A percentile compares a stretch with the other conserved stretches of the same genome.
Evolutionary conservation across 2,329 filamentous ascomycete genomes (phyloP).

Genomic region (Monosporascus sp.): DNA sequence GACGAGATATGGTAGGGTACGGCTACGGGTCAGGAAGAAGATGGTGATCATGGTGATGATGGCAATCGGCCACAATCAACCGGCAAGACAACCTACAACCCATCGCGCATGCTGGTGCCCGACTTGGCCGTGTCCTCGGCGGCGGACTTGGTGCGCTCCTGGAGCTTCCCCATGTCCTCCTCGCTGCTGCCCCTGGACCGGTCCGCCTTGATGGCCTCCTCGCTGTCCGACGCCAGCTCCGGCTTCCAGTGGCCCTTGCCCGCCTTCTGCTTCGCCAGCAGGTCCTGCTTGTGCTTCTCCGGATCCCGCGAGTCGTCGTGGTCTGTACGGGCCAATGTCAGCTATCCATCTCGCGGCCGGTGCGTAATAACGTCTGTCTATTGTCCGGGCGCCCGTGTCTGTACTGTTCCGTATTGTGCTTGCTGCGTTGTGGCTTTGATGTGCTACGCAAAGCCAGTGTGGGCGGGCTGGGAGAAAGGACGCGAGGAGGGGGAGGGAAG

Average conservation of each 20-base stretch:
- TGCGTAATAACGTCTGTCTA: too few species aligned
- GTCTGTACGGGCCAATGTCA: constrained; percentile 21
- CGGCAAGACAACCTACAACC: constrained; percentile 25
- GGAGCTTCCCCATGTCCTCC: constrained; percentile 43
- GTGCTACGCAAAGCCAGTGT: too few species aligned
- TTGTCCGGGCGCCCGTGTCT: neutral
- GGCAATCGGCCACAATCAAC: neutral
- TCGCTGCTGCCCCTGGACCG: constrained; percentile 34
- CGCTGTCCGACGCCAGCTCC: constrained; percentile 71
- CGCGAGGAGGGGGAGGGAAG: neutral
- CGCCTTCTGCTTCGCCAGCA: constrained; percentile 60
- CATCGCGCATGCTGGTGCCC: constrained; percentile 44
- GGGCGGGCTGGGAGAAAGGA: neutral
- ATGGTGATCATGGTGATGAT: too few species aligned
- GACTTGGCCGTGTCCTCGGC: constrained; percentile 44
- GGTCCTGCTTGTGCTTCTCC: constrained; percentile 56
- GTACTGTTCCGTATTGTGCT: neutral
- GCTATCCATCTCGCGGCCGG: neutral
- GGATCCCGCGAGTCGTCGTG: constrained; percentile 32
- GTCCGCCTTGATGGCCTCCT: constrained; percentile 71
- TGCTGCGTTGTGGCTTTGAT: too few species aligned
- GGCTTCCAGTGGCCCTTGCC: constrained; percentile 73
- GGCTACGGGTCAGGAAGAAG: too few species aligned
- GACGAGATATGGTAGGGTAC: neutral
- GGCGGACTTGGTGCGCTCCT: constrained; percentile 53